Percentiles rank a stretch among this genome's conserved stretches.
Evolutionary conservation across 2,329 filamentous ascomycete genomes (phyloP).

Genomic region (Fusarium bulbicola): DNA sequence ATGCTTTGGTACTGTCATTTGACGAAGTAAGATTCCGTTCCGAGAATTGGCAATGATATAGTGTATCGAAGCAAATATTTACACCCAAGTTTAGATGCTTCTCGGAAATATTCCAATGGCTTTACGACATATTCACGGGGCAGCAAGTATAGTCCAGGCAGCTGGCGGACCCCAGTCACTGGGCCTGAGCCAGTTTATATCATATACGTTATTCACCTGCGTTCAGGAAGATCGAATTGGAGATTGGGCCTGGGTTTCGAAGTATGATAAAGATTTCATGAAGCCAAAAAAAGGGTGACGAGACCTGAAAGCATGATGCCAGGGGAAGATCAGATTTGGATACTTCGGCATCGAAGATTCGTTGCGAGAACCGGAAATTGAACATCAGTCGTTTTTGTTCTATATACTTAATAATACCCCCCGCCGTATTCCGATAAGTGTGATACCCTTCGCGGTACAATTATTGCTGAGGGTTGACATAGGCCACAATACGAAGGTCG

Average conservation of each 20-base stretch:
- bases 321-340: no score
- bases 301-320: not conserved
- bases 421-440: rapidly evolving
- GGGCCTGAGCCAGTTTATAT: not conserved
- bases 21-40: not conserved
- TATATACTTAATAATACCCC: no score
- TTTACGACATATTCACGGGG: not conserved
- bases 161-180: not conserved
- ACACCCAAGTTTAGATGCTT: not conserved
- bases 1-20: not conserved
- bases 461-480: not conserved
- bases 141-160: not conserved
- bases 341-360: no score
- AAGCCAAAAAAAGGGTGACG: not conserved
- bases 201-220: not conserved
- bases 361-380: no score
- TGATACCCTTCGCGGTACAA: rapidly evolving
- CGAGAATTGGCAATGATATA: not conserved
- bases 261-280: not conserved
- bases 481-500: not conserved
- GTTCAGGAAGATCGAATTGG: not conserved
- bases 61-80: not conserved
- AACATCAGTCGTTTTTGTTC: no score
- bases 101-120: not conserved
- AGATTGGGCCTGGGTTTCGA: not conserved